A percentile compares a stretch with the other conserved stretches of the same genome.
Evolutionary conservation across 23 red algal genomes (phyloP).

Genomic region (Gracilaria caudata): DNA sequence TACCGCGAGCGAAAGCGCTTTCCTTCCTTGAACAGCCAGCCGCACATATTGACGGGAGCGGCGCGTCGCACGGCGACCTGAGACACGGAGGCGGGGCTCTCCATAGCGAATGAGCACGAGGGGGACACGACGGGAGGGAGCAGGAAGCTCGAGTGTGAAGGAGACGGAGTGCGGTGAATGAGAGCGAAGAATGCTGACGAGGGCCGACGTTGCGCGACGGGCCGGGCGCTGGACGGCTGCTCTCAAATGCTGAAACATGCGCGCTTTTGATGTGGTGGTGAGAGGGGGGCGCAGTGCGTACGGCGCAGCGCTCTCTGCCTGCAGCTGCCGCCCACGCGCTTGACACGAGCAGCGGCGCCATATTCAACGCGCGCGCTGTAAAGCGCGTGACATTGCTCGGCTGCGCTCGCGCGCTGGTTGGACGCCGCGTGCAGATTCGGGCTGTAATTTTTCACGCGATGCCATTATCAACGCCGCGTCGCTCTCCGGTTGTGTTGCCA

Average conservation of each 20-base stretch:
- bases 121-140: too few relatives aligned
- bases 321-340: not conserved
- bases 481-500: too few relatives aligned
- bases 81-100: constrained; percentile 35
- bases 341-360: not conserved
- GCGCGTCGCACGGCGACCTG: constrained; percentile 37
- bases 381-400: not conserved
- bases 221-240: too few relatives aligned
- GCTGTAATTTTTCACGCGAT: too few relatives aligned
- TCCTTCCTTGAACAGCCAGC: constrained; percentile 89
- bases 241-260: too few relatives aligned
- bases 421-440: not conserved
- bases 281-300: too few relatives aligned
- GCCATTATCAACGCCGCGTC: too few relatives aligned
- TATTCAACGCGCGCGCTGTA: not conserved
- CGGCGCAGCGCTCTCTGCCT: too few relatives aligned
- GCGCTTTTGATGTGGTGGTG: too few relatives aligned
- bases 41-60: constrained; percentile 73
- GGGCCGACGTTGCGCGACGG: too few relatives aligned
- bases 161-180: not conserved
- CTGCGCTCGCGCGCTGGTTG: not conserved
- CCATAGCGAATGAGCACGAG: not conserved
- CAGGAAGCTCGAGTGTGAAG: not conserved
- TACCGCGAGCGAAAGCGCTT: constrained; percentile 72
- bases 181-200: too few relatives aligned